phyloP scores from a whole-genome alignment of 2,329 filamentous ascomycete species.

The Coniosporium uncinatum region DNA sequence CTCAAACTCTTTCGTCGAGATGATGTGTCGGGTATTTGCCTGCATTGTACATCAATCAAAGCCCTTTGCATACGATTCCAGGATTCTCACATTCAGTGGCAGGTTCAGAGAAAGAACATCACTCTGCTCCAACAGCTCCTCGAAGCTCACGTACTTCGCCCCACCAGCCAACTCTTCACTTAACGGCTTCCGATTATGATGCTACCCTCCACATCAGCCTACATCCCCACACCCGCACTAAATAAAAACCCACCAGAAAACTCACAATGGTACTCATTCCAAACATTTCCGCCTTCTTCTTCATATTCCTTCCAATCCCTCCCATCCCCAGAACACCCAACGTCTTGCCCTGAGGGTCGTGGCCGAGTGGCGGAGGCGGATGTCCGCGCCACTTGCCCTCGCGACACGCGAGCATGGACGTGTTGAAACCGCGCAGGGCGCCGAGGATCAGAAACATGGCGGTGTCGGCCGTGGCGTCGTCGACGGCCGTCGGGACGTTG shows the following conservation, averaged over 20 bases:
- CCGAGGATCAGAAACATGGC: conserved; percentile 79
- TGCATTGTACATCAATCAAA: conserved; percentile 15
- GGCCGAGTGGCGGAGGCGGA: conserved; percentile 51
- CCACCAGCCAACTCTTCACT: conserved; percentile 46
- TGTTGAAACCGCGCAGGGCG: conserved; percentile 68
- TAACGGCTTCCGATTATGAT: conserved; percentile 65
- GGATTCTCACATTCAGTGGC: conserved; percentile 65
- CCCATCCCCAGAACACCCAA: conserved; percentile 85
- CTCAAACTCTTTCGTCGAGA: conserved; percentile 63
- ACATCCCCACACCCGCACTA: too few relatives aligned
- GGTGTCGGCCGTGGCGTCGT: conserved; percentile 79
- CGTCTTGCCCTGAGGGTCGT: conserved; percentile 73
- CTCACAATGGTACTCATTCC: conserved; percentile 68
- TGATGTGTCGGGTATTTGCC: conserved; percentile 68
- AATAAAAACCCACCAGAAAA: too few relatives aligned
- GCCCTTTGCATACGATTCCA: background rate
- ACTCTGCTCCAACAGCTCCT: conserved; percentile 61
- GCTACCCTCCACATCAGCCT: too few relatives aligned
- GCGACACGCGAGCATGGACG: conserved; percentile 59
- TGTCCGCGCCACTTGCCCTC: conserved; percentile 62
- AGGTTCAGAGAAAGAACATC: conserved; percentile 79
- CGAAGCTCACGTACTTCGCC: conserved; percentile 66
- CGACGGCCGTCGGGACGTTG: conserved; percentile 76
- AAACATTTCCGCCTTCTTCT: conserved; percentile 67
- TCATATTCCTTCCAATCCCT: conserved; percentile 75